These are phyloP conservation scores for Rhynchospora breviuscula DNA, from an alignment of 176 grass and related monocot species.

Conservation along the genomic window DNA sequence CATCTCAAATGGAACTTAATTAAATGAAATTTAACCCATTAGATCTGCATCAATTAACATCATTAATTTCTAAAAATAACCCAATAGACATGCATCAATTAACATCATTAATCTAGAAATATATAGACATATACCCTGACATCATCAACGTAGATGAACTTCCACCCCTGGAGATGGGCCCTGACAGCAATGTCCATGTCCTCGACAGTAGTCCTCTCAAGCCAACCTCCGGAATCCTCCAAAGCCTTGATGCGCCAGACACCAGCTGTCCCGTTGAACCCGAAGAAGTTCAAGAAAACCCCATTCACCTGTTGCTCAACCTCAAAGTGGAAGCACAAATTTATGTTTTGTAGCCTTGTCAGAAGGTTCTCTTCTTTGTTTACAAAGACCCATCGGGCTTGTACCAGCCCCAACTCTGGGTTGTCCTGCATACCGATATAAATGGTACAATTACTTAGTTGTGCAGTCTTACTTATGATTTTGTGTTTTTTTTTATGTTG, in stretches of 20 bases:
- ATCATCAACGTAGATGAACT: conserved; percentile 96
- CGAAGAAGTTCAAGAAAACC: conserved; percentile 91
- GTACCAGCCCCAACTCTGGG: conserved; percentile 76
- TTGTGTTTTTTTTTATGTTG: neutral
- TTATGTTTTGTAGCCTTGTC: conserved; percentile 96
- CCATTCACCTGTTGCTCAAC: conserved; percentile 99
- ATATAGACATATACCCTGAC: conserved; percentile 52
- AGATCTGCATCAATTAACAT: neutral
- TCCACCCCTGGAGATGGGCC: conserved; percentile 86
- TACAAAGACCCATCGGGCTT: conserved; percentile 92
- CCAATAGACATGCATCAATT: neutral
- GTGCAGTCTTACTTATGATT: neutral
- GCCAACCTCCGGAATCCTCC: conserved; percentile 89
- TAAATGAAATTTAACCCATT: neutral
- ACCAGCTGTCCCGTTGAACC: conserved; percentile 93
- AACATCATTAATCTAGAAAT: neutral
- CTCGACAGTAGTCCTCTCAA: conserved; percentile 97
- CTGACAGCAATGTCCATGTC: conserved; percentile 99
- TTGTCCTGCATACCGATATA: conserved; percentile 40
- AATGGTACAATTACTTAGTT: neutral
- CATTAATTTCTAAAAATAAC: neutral
- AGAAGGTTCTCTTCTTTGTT: conserved; percentile 95
- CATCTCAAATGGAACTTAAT: neutral
- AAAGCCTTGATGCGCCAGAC: conserved; percentile 96
- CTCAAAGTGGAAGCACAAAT: conserved; percentile 98